phyloP scores from a whole-genome alignment of 805 yeast species.

The Candida wancherniae region DNA sequence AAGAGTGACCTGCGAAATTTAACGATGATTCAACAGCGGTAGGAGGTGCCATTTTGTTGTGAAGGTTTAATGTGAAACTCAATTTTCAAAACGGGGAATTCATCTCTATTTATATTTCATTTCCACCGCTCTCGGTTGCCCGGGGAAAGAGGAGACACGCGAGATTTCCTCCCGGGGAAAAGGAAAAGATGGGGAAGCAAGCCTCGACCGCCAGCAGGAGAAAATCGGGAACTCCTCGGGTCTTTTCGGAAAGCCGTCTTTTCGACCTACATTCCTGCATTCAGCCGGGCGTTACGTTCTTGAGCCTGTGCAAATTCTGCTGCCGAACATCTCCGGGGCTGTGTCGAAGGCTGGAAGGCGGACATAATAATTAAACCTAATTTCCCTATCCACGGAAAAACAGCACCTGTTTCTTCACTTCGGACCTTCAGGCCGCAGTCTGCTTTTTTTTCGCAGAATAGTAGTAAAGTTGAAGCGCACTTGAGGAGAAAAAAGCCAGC shows the following conservation, averaged over 20 bases:
- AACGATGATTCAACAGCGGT: conserved; percentile 42
- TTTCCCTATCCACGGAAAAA: too few relatives aligned
- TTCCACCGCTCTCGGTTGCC: conserved; percentile 2
- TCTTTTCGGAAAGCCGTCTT: not conserved
- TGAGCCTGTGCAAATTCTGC: conserved; percentile 1
- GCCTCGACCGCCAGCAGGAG: not conserved
- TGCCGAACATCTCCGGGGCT: conserved; percentile 7
- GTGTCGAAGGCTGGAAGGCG: not conserved
- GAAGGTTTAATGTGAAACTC: not conserved
- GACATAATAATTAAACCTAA: too few relatives aligned
- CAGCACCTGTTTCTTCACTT: too few relatives aligned
- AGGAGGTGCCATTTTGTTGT: conserved; percentile 37
- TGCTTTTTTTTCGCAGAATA: too few relatives aligned
- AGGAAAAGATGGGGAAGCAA: conserved; percentile 7
- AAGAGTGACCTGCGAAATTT: conserved; percentile 36
- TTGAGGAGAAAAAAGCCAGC: too few relatives aligned
- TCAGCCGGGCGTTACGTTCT: conserved; percentile 2
- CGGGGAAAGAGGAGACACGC: conserved; percentile 12
- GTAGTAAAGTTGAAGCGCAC: too few relatives aligned
- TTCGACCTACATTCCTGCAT: conserved; percentile 1
- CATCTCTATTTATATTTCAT: conserved; percentile 7
- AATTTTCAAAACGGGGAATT: conserved; percentile 6
- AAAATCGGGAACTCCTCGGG: not conserved
- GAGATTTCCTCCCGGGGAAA: conserved; percentile 5
- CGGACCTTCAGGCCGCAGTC: too few relatives aligned